A percentile compares a stretch with the other conserved stretches of the same genome.
Evolutionary conservation across 1,284 basidiomycete genomes (phyloP).

Genomic region (Sphagnurus paluster): DNA sequence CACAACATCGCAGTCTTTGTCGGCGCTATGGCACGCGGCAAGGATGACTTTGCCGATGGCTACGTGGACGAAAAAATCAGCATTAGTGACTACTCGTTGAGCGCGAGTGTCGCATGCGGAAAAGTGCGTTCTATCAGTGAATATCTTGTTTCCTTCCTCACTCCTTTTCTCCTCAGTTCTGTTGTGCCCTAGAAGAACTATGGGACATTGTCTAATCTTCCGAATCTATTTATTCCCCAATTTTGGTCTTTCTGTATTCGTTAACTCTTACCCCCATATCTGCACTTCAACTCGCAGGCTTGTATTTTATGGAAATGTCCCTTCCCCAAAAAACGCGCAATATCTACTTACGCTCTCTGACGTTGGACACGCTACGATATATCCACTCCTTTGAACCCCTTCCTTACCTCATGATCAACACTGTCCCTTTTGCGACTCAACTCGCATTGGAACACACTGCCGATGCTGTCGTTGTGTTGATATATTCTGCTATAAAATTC

Average conservation of each 20-base stretch:
- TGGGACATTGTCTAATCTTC: slow-evolving; percentile 41
- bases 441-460: slow-evolving; percentile 33
- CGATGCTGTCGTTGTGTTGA: slow-evolving; percentile 15
- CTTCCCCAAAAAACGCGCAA: slow-evolving; percentile 5
- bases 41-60: slow-evolving; percentile 97
- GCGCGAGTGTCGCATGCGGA: slow-evolving; percentile 95
- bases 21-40: slow-evolving; percentile 95
- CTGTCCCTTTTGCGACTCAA: slow-evolving; percentile 31
- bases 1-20: slow-evolving; percentile 95
- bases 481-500: not conserved
- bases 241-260: slow-evolving; percentile 18
- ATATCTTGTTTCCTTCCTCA: not conserved
- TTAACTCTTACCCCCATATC: slow-evolving; percentile 25
- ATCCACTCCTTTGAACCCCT: slow-evolving; percentile 6
- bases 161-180: slow-evolving; percentile 22
- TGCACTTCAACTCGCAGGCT: slow-evolving; percentile 42
- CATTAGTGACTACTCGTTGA: slow-evolving; percentile 93
- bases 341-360: slow-evolving; percentile 6
- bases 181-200: slow-evolving; percentile 42
- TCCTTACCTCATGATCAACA: slow-evolving; percentile 1
- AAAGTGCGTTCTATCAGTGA: slow-evolving; percentile 58
- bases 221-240: slow-evolving; percentile 15
- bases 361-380: slow-evolving; percentile 7
- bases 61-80: slow-evolving; percentile 96
- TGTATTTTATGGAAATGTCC: slow-evolving; percentile 14